Base-by-base conservation (phyloP, 148 eudicot species). In the Nepenthes gracilis region DNA sequence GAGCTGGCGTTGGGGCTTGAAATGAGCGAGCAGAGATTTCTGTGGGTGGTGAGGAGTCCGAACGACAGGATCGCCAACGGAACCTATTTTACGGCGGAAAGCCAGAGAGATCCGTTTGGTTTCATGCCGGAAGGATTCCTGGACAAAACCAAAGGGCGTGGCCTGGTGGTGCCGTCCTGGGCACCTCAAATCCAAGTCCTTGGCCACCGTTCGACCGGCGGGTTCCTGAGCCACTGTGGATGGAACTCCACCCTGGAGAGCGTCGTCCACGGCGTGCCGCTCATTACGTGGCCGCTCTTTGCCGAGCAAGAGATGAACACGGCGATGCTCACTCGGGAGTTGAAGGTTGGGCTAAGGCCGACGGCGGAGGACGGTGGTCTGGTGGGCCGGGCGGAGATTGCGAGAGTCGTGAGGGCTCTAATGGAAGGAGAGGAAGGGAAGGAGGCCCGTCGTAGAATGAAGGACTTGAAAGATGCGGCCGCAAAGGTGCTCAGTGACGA, bases 391-490 rank as follows among this genome's bases (percentile, higher is more conserved):
- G 74, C 58, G 1, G 77, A 75, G 64, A 74, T 83, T 6, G 74
- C 72, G 0, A 78, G 13, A 33, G 69, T 72, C 0, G 85, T 74
- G 2, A 81, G 62, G 23, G 65, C 72, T 35, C 49, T 83, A 36
- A 78, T 83, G 83, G 88, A 80, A 68, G 85, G 88, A 2, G 85
- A 80, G 38, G 66, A 76, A 67, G 83, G 88, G 58, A 80, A 78
- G 54, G 7, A 15, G n/a, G 61, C 73, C 2, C 43, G 83, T 0
- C 40, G 37, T 51, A 59, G 58, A 38, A 74, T 78, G 81, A 69
- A 57, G 36, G 75, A 73, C 15, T 60, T 83, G 45, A 83, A 83
- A 62, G 74, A 72, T 1, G 83, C 81, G 11, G 67, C 85, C 11
- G 15, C 55, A 33, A 72, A 58, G 57, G 78, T 53, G 9, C 37